Evolutionary conservation across 2,329 filamentous ascomycete species (phyloP), one percentile per base, ranked within the genome.

Genomic region (Colletotrichum horii): DNA sequence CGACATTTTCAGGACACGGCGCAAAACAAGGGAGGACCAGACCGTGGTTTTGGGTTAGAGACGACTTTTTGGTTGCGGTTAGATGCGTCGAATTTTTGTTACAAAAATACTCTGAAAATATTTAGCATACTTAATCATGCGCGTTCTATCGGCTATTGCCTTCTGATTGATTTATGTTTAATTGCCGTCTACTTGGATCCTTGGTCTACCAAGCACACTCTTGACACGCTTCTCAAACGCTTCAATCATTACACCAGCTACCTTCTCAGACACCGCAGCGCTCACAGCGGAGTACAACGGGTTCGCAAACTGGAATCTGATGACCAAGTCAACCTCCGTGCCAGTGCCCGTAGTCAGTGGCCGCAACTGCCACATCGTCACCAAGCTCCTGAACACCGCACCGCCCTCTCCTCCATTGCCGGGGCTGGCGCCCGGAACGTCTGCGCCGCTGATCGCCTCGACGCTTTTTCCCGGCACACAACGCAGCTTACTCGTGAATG

Each of bases 231-330:
- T 91, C 87, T 98, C 96, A 87, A 99, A 99, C 1, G 97, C 96
- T 83, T 95, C 93, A 78, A 98, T 94, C 96, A 99, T 98, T 78
- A 94, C 89, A 6, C 92, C 93, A 2, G 95, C 96, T 77, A 98
- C 92, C 85, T 95, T 95, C 36, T 95, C 94, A 78, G 95, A 95
- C 28, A 97, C 93, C 38, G 94, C 93, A 48, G 92, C 90, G 83
- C 96, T 97, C 82, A 98, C 88, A 24, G 94, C 92, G 56, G 93
- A 93, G 86, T 98, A 97, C 72, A 98, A 83, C n/a, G 96, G 95
- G 84, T 96, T 98, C 79, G 92, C 89, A 83, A 99, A 98, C 83
- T 93, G 91, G 83, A 96, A 98, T 77, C 93, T 91, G 79, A 99
- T 93, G 72, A 89, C 88, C 79, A 99, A 85, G 79, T 91, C 89